Conservation (phyloP, 805 yeast species). For the Saccharomycopsis fodiens region DNA sequence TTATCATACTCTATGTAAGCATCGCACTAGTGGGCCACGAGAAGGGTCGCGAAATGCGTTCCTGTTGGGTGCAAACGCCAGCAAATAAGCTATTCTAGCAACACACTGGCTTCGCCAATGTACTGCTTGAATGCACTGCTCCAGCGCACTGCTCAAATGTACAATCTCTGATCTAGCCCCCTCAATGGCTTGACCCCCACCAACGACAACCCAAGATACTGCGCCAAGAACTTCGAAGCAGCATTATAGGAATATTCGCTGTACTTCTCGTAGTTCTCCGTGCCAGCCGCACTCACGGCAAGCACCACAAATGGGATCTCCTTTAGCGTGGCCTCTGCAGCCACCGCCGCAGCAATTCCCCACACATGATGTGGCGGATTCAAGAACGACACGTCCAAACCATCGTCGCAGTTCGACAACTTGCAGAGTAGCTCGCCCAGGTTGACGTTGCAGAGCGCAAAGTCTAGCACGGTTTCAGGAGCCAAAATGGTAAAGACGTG, state of each 20-base stretch:
- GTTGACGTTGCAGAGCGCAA: conserved; percentile 32
- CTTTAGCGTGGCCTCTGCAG: conserved; percentile 23
- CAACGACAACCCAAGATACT: conserved; percentile 1
- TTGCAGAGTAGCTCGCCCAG: conserved; percentile 22
- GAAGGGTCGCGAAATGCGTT: too few relatives aligned
- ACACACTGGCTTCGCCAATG: too few relatives aligned
- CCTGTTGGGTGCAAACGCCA: too few relatives aligned
- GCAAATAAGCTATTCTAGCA: too few relatives aligned
- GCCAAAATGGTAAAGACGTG: conserved; percentile 21
- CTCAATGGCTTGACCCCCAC: background rate
- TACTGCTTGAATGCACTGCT: too few relatives aligned
- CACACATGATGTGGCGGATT: conserved; percentile 57
- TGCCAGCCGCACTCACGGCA: conserved; percentile 53
- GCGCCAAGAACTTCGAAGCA: conserved; percentile 2
- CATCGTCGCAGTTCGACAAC: conserved; percentile 18
- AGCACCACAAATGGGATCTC: conserved; percentile 21
- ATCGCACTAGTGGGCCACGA: too few relatives aligned
- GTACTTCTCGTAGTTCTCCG: conserved; percentile 49
- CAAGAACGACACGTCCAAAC: conserved; percentile 28
- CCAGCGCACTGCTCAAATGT: background rate
- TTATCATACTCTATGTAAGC: too few relatives aligned
- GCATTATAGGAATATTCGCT: conserved; percentile 28
- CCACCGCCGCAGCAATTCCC: conserved; percentile 45
- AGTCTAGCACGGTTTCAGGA: conserved; percentile 17
- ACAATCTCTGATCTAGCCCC: background rate